phyloP scores from a whole-genome alignment of 306 rosid species.

The Pterocarpus santalinus region DNA sequence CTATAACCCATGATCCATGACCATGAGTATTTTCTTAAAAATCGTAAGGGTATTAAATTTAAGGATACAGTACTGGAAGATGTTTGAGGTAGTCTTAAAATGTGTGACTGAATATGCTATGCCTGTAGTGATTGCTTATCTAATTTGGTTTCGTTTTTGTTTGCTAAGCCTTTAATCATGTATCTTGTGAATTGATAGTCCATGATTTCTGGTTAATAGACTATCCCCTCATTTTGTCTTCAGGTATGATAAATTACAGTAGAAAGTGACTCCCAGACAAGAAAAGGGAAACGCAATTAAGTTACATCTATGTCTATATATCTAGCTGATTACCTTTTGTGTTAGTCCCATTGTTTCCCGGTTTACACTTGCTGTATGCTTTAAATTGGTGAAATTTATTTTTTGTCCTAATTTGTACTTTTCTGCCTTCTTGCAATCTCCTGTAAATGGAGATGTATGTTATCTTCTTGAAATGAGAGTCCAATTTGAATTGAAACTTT shows the following conservation, averaged over 20 bases:
- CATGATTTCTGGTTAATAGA: conserved; percentile 20
- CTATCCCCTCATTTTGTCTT: conserved; percentile 18
- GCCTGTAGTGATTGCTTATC: background rate
- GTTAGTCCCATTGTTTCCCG: background rate
- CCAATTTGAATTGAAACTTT: conserved; percentile 15
- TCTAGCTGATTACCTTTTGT: conserved; percentile 14
- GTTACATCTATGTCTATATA: background rate
- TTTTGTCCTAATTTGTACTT: conserved; percentile 12
- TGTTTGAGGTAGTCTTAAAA: background rate
- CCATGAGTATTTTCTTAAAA: background rate
- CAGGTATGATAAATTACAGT: background rate
- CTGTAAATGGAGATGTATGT: conserved; percentile 24
- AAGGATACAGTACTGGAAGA: background rate
- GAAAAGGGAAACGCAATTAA: background rate
- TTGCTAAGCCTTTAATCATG: background rate
- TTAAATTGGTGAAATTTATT: conserved; percentile 11
- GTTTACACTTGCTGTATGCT: conserved; percentile 15
- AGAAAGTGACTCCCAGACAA: conserved; percentile 19
- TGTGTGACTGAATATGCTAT: background rate
- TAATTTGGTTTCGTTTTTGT: conserved; percentile 1
- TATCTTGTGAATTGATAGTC: conserved; percentile 11
- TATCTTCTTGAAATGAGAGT: conserved; percentile 7
- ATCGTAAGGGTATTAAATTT: background rate
- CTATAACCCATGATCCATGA: background rate
- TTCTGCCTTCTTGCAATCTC: conserved; percentile 11